Percentiles rank a stretch among this genome's conserved stretches.
Evolutionary conservation across 78 protist species (phyloP).

Genomic region (Dictyostelium intermedium): DNA sequence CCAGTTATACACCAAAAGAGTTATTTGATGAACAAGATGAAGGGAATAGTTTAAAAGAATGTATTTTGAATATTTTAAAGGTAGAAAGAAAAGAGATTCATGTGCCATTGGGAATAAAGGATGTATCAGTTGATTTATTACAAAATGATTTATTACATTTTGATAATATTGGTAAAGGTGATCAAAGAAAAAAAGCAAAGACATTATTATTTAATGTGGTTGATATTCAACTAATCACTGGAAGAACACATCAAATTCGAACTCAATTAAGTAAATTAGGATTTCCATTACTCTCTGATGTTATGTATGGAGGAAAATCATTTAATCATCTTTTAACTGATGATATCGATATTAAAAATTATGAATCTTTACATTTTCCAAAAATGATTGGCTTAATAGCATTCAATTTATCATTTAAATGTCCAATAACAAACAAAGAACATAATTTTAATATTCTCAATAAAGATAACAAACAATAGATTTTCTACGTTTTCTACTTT

Average conservation of each 20-base stretch:
- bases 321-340: background rate
- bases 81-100: background rate
- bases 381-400: conserved; percentile 55
- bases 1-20: background rate
- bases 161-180: conserved; percentile 22
- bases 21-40: background rate
- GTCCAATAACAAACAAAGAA: conserved; percentile 9
- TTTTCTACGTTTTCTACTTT: too few relatives aligned
- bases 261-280: conserved; percentile 38
- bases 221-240: conserved; percentile 55
- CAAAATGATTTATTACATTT: background rate
- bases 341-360: background rate
- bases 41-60: background rate
- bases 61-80: conserved; percentile 23
- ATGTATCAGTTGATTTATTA: conserved; percentile 5
- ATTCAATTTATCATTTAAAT: conserved; percentile 26
- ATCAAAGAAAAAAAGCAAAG: background rate
- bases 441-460: background rate
- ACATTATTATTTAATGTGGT: background rate
- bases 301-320: conserved; percentile 52
- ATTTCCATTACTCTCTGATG: conserved; percentile 35
- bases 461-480: too few relatives aligned
- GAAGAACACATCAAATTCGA: conserved; percentile 71
- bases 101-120: background rate
- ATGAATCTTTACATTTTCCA: background rate